phyloP scores from a whole-genome alignment of 106 monocot species.

The Dioscorea dumetorum region DNA sequence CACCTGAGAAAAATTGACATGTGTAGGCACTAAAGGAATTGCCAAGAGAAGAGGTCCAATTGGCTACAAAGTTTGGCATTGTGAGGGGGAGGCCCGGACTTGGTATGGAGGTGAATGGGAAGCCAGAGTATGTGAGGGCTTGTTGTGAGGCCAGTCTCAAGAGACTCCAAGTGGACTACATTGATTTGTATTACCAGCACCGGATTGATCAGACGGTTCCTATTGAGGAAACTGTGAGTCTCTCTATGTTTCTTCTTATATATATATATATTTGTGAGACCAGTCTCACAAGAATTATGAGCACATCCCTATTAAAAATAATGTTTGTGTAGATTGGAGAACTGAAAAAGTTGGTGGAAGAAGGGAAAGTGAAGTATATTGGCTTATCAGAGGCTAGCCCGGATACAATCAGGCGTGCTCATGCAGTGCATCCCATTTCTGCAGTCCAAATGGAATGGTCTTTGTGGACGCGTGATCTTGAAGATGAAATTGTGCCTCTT shows the following conservation, averaged over 20 bases:
- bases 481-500: constrained; percentile 48
- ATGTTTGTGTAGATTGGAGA: constrained; percentile 22
- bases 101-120: constrained; percentile 20
- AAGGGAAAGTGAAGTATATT: constrained; percentile 76
- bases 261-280: too few species aligned
- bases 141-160: constrained; percentile 71
- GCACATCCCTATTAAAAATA: too few species aligned
- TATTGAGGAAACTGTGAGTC: constrained; percentile 77
- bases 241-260: too few species aligned
- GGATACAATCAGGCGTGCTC: constrained; percentile 71
- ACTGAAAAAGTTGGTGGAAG: constrained; percentile 46
- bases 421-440: constrained; percentile 76
- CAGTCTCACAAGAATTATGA: too few species aligned
- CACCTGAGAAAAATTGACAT: background rate
- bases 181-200: constrained; percentile 86
- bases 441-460: constrained; percentile 88
- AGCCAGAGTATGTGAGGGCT: constrained; percentile 45
- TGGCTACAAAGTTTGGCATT: constrained; percentile 48
- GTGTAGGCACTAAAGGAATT: constrained; percentile 34
- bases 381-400: constrained; percentile 81
- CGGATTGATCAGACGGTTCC: constrained; percentile 64
- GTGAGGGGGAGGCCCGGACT: background rate
- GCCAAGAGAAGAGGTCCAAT: constrained; percentile 40
- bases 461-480: constrained; percentile 82
- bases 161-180: constrained; percentile 77